Evolutionary conservation across 176 grass and related monocot species (phyloP).

Genomic region (Carex pumila): DNA sequence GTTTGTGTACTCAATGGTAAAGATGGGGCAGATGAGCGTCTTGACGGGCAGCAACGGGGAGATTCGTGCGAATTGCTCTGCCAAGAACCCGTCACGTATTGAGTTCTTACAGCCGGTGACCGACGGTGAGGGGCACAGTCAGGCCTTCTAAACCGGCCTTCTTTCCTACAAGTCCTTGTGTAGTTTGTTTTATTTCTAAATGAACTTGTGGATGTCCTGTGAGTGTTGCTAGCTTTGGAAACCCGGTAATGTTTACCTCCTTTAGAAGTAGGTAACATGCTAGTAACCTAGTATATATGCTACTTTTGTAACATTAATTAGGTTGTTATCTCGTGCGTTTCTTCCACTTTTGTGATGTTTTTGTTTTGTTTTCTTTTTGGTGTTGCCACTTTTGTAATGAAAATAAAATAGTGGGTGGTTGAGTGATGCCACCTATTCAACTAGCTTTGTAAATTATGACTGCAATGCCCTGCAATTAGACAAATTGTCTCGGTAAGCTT

Average conservation of each 20-base stretch:
- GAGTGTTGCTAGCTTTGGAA: neutral
- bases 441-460: neutral
- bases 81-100: neutral
- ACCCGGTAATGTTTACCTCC: neutral
- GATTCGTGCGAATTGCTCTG: slow-evolving; percentile 51
- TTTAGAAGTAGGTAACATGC: neutral
- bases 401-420: neutral
- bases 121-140: neutral
- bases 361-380: too few relatives aligned
- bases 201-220: neutral
- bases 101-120: slow-evolving; percentile 4
- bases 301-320: neutral
- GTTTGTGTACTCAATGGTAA: slow-evolving; percentile 54
- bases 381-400: neutral
- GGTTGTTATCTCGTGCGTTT: neutral
- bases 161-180: neutral
- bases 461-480: neutral
- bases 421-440: neutral
- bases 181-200: neutral
- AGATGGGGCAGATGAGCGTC: slow-evolving; percentile 75
- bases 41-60: slow-evolving; percentile 43
- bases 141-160: neutral
- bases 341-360: neutral
- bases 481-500: neutral
- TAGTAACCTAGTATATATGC: neutral